Percentiles rank a stretch among this genome's conserved stretches.
Evolutionary conservation across 495 filamentous ascomycete genomes (phyloP).

Genomic region (Penicillium paxilli): DNA sequence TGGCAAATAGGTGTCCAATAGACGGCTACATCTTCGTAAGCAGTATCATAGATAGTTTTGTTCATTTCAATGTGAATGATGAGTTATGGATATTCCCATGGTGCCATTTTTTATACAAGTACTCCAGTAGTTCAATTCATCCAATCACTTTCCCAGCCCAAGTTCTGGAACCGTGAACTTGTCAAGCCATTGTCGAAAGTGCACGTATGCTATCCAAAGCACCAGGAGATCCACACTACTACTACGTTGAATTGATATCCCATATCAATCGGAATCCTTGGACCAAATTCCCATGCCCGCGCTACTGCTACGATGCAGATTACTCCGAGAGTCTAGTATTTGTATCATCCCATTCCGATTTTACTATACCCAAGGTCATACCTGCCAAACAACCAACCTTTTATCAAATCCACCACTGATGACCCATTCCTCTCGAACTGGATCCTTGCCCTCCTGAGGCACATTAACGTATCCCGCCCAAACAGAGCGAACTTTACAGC

Average conservation of each 20-base stretch:
- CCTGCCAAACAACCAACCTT: conserved; percentile 60
- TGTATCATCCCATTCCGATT: neutral
- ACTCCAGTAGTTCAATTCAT: neutral
- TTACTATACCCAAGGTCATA: conserved; percentile 7
- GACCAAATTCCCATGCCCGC: no score
- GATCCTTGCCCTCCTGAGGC: conserved; percentile 20
- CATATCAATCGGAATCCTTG: no score
- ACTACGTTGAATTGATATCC: no score
- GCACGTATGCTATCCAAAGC: no score
- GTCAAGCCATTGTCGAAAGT: no score
- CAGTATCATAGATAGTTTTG: conserved; percentile 15
- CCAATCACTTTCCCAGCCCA: no score
- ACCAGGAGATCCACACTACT: neutral
- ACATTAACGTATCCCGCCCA: conserved; percentile 58
- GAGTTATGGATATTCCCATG: neutral
- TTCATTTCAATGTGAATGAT: neutral
- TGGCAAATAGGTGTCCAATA: conserved; percentile 82
- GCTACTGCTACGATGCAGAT: no score
- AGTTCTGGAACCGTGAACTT: no score
- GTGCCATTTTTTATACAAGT: neutral
- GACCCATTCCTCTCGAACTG: conserved; percentile 51
- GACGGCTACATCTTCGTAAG: conserved; percentile 62
- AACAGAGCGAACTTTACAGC: conserved; percentile 64
- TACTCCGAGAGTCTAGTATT: no score
- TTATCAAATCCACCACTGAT: conserved; percentile 73